phyloP scores from a whole-genome alignment of 176 grass and related monocot genomes.

The Juncus effusus region DNA sequence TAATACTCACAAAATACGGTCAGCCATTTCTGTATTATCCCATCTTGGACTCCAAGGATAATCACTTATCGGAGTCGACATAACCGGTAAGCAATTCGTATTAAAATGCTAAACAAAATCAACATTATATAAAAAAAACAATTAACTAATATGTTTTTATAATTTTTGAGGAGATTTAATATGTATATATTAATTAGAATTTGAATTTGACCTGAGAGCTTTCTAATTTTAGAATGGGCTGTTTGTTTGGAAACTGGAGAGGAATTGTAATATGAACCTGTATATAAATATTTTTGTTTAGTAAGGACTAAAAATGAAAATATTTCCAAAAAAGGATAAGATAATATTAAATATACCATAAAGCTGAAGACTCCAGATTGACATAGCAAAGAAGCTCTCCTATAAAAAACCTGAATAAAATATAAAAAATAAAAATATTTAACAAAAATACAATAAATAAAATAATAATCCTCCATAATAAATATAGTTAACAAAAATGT shows the following conservation, averaged over 20 bases:
- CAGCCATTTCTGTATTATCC: conserved; percentile 55
- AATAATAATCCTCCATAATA: no score
- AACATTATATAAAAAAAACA: background rate
- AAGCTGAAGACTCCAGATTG: conserved; percentile 80
- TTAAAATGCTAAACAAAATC: conserved; percentile 61
- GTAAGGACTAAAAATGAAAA: conserved; percentile 9
- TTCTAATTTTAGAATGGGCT: conserved; percentile 62
- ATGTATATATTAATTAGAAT: no score
- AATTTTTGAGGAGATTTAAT: background rate
- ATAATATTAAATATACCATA: conserved; percentile 59
- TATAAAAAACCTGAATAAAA: conserved; percentile 67
- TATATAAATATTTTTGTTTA: conserved; percentile 25
- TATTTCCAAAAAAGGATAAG: conserved; percentile 14
- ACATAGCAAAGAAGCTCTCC: conserved; percentile 66
- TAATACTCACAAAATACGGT: conserved; percentile 79
- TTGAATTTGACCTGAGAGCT: conserved; percentile 67
- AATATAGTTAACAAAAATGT: no score
- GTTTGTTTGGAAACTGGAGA: conserved; percentile 76
- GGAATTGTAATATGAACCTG: conserved; percentile 94
- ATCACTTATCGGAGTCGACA: conserved; percentile 56
- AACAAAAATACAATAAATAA: no score
- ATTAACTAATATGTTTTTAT: conserved; percentile 7
- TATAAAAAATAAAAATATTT: no score
- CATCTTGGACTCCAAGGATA: conserved; percentile 99
- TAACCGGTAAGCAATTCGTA: conserved; percentile 50